Evolutionary conservation across 805 yeast species (phyloP).

Genomic region (Yamadazyma tumulicola): DNA sequence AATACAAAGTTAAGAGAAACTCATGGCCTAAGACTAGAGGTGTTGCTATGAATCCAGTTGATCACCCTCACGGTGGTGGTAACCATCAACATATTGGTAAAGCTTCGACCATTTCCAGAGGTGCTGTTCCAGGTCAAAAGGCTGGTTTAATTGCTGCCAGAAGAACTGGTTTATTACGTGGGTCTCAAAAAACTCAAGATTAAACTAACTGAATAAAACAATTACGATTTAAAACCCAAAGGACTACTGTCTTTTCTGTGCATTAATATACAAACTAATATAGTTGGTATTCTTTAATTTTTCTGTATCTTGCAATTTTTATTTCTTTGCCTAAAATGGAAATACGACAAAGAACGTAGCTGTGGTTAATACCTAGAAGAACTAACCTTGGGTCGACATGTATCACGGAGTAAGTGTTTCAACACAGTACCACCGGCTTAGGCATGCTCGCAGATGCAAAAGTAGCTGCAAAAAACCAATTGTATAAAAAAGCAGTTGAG

Average conservation of each 20-base stretch:
- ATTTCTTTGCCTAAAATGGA: too few relatives aligned
- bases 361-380: too few relatives aligned
- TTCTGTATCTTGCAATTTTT: too few relatives aligned
- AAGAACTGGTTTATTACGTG: conserved; percentile 99
- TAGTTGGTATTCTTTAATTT: too few relatives aligned
- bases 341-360: too few relatives aligned
- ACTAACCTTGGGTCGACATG: too few relatives aligned
- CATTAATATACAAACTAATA: conserved; percentile 8
- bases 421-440: too few relatives aligned
- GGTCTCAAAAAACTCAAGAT: conserved; percentile 84
- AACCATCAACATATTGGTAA: conserved; percentile 99
- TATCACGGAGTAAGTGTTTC: too few relatives aligned
- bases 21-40: conserved; percentile 99
- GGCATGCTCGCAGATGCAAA: too few relatives aligned
- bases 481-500: too few relatives aligned
- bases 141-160: conserved; percentile 99
- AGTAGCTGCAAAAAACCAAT: too few relatives aligned
- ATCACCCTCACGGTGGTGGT: conserved; percentile 99
- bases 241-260: conserved; percentile 4
- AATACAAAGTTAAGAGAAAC: conserved; percentile 99
- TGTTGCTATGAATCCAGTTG: conserved; percentile 99
- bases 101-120: conserved; percentile 98
- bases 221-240: conserved; percentile 4
- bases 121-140: conserved; percentile 99
- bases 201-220: conserved; percentile 13